Evolutionary conservation across 495 filamentous ascomycete genomes (phyloP), one percentile per base, ranked within the genome.

Genomic region (Corynascus novoguineensis): DNA sequence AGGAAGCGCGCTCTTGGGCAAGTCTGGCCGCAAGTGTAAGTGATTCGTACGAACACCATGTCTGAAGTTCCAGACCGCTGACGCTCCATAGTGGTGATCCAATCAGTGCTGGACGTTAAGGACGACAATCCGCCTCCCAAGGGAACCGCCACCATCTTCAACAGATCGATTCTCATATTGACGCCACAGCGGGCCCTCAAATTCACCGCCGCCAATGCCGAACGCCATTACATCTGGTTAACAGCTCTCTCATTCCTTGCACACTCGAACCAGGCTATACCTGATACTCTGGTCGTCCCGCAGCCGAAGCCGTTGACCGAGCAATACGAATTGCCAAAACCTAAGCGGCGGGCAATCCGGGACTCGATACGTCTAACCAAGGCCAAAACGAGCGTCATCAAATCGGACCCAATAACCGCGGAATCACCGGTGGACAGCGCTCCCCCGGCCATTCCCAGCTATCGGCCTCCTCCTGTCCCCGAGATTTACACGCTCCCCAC

Each of bases 101-200:
- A 97, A 74, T 97, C 93, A 31, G 93, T 97, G 10, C 75, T 98
- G 17, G 93, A 98, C 61, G 93, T 98, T 63, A 92, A 92, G 68
- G 93, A 98, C 65, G 88, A 95, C 71, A 93, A 92, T 50, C 89
- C 91, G 5, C 64, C 87, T 50, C 95, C 93, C 3, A 92, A 92
- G 66, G 82, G 83, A 57, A 69, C 78, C 37, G 68, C 79, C 8
- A 68, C 74, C 17, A 74, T 87, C 2, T 97, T 96, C 77, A 89
- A 95, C 67, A 87, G 93, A 51, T 97, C 93, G 1, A 98, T 98
- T 63, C 74, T 98, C 32, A 95, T 98, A 57, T 72, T 98, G 21
- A 97, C 93, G 12, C 93, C 95, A 7, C 86, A 92, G 61, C 82
- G 93, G 57, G 93, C 93, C 28, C 82, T 98, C 49, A 98, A 98